Evolutionary conservation across 2,329 filamentous ascomycete species (phyloP).

Genomic region (Talaromyces sp.): DNA sequence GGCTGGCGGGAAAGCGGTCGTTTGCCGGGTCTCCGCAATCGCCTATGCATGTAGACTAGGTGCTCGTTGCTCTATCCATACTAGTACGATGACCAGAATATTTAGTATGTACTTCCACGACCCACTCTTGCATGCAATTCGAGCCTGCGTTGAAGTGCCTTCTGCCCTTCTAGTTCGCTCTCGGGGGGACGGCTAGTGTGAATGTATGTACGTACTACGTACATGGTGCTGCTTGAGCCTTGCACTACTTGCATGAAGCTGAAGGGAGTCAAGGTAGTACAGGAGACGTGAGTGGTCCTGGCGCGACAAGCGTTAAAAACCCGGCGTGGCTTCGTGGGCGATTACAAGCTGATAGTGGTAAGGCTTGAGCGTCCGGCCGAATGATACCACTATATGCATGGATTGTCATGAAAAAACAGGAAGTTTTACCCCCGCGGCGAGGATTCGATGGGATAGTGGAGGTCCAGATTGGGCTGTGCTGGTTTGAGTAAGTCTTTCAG

Average conservation of each 20-base stretch:
- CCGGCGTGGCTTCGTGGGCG: neutral
- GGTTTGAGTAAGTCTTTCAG: neutral
- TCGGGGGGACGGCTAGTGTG: neutral
- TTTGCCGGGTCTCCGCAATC: constrained; percentile 9
- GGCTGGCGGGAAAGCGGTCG: neutral
- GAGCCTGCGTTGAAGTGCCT: neutral
- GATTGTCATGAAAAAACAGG: constrained; percentile 3
- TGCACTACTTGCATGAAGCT: constrained; percentile 13
- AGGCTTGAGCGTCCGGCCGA: neutral
- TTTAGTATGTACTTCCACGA: neutral
- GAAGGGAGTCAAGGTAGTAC: constrained; percentile 2
- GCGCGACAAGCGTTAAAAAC: constrained; percentile 5
- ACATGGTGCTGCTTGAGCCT: neutral
- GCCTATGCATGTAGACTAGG: constrained; percentile 4
- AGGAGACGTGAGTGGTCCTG: neutral
- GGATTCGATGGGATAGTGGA: neutral
- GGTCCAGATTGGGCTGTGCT: neutral
- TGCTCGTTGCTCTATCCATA: neutral
- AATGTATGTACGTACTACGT: constrained; percentile 1
- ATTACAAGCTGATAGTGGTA: neutral
- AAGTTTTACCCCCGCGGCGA: neutral
- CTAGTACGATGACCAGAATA: constrained; percentile 1
- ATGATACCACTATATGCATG: constrained; percentile 1
- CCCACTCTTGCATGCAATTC: neutral
- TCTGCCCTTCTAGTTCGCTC: neutral